These are phyloP conservation scores for Eucalyptus sideroxylon DNA, from an alignment of 345 rosid genomes.

Conservation along the genomic window DNA sequence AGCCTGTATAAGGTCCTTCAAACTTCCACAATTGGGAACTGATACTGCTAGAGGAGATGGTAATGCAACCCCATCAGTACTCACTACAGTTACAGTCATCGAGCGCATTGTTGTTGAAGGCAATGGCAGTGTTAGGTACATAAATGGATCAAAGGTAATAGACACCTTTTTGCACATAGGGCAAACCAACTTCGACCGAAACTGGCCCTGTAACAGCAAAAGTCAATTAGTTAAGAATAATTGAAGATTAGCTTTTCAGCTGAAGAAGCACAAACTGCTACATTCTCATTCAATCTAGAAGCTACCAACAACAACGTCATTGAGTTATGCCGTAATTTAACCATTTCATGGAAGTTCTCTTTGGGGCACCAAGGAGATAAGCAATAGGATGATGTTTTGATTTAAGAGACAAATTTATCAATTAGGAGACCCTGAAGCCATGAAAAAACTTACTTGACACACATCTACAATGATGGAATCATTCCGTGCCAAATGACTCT, in stretches of 20 bases:
- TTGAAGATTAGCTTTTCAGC: not conserved
- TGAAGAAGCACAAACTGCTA: not conserved
- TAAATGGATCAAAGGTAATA: constrained; percentile 69
- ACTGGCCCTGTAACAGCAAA: constrained; percentile 45
- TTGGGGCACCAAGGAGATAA: not conserved
- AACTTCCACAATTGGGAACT: constrained; percentile 46
- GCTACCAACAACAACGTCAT: not conserved
- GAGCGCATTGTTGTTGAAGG: constrained; percentile 54
- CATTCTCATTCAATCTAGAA: not conserved
- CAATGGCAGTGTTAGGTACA: constrained; percentile 57
- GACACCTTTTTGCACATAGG: constrained; percentile 62
- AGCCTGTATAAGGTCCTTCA: constrained; percentile 40
- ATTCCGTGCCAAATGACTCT: constrained; percentile 53
- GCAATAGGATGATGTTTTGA: not conserved
- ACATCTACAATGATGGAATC: constrained; percentile 56
- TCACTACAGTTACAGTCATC: constrained; percentile 48
- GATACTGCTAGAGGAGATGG: constrained; percentile 30
- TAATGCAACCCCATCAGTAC: constrained; percentile 27
- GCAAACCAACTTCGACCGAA: constrained; percentile 56
- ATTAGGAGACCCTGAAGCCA: not conserved
- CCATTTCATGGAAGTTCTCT: not conserved
- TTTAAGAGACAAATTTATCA: not conserved
- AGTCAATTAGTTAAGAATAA: not conserved
- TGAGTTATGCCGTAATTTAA: not conserved
- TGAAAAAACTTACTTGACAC: constrained; percentile 32